phyloP scores from a whole-genome alignment of 768 basidiomycete species.

The Tulasnella sp. region DNA sequence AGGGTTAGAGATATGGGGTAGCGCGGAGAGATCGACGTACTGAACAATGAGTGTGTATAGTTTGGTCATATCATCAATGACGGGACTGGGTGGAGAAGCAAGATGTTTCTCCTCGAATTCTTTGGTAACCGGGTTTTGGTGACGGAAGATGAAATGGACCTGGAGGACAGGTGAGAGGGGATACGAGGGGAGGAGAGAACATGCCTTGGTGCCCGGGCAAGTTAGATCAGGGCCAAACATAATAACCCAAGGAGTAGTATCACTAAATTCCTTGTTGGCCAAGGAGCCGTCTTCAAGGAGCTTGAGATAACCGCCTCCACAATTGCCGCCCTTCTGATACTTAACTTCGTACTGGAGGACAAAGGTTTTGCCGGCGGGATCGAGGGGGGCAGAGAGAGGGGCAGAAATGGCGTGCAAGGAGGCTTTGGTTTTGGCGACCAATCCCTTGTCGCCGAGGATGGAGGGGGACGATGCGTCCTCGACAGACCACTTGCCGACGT shows the following conservation, averaged over 20 bases:
- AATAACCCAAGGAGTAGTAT: constrained; percentile 87
- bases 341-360: constrained; percentile 99
- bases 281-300: constrained; percentile 78
- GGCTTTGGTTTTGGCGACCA: constrained; percentile 93
- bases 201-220: constrained; percentile 80
- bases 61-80: constrained; percentile 82
- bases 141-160: constrained; percentile 99
- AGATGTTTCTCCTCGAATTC: constrained; percentile 98
- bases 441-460: constrained; percentile 75
- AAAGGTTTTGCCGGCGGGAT: constrained; percentile 72
- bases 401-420: constrained; percentile 98
- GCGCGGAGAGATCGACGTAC: constrained; percentile 35
- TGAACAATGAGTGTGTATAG: constrained; percentile 89
- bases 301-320: constrained; percentile 98
- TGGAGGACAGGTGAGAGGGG: constrained; percentile 25
- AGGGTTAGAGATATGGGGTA: not conserved
- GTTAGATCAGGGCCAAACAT: constrained; percentile 98
- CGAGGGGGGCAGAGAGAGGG: constrained; percentile 62
- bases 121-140: constrained; percentile 85
- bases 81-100: constrained; percentile 61
- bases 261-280: constrained; percentile 89
- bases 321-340: constrained; percentile 98
- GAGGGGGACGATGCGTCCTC: constrained; percentile 48
- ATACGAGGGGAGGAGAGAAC: constrained; percentile 3
- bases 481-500: constrained; percentile 95